Evolutionary conservation across 1,139 yeast genomes (phyloP).

Genomic region (Sugiyamaella xylanicola): DNA sequence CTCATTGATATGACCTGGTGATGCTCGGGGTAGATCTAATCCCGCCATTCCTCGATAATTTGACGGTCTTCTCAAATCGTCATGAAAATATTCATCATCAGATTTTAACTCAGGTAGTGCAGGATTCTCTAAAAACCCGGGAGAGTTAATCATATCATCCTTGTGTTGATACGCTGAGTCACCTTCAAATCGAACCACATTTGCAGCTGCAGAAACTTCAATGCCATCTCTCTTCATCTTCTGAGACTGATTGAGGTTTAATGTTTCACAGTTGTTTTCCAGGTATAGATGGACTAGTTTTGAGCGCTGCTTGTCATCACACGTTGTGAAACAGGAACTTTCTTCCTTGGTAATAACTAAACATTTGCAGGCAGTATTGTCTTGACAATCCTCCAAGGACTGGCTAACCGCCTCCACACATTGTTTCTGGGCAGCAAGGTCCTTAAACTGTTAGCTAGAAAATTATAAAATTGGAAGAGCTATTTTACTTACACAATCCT

Average conservation of each 20-base stretch:
- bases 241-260: background rate
- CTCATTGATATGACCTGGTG: background rate
- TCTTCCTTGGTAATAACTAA: background rate
- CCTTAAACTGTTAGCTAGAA: conserved; percentile 5
- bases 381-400: conserved; percentile 4
- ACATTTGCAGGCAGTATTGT: conserved; percentile 12
- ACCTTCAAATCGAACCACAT: conserved; percentile 30
- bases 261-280: conserved; percentile 8
- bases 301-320: conserved; percentile 3
- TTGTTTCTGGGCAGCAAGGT: background rate
- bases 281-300: background rate
- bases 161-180: conserved; percentile 33
- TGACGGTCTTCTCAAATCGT: background rate
- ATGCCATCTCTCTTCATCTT: background rate
- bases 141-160: conserved; percentile 30
- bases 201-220: conserved; percentile 5
- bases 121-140: conserved; percentile 26
- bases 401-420: conserved; percentile 6
- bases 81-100: conserved; percentile 12
- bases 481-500: background rate
- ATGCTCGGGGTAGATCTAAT: background rate
- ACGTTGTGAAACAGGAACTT: conserved; percentile 3
- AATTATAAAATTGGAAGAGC: background rate
- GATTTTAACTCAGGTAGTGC: background rate
- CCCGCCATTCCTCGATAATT: background rate